phyloP scores from a whole-genome alignment of 805 yeast species.

The Suhomyces sp. region DNA sequence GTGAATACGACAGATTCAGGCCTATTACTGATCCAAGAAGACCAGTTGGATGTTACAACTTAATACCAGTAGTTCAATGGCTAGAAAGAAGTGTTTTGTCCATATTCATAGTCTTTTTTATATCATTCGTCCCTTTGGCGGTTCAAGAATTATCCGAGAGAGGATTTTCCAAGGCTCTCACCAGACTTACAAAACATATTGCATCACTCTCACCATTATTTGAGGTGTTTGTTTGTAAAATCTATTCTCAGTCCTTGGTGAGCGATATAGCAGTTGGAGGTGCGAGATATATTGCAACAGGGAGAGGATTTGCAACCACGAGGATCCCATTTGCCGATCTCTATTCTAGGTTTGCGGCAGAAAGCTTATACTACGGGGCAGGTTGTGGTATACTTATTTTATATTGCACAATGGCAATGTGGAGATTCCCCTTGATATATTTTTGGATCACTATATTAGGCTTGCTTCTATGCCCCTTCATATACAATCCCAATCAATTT shows the following conservation, averaged over 20 bases:
- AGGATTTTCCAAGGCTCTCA: constrained; percentile 67
- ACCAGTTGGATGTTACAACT: constrained; percentile 70
- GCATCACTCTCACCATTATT: constrained; percentile 72
- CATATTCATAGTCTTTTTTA: constrained; percentile 68
- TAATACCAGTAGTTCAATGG: constrained; percentile 74
- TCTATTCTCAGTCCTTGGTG: constrained; percentile 67
- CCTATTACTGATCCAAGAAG: constrained; percentile 60
- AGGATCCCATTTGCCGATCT: constrained; percentile 64
- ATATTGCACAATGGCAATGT: constrained; percentile 58
- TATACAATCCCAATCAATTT: constrained; percentile 78
- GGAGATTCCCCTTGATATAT: constrained; percentile 59
- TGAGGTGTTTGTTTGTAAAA: constrained; percentile 75
- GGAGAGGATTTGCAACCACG: constrained; percentile 77
- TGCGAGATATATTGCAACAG: constrained; percentile 79
- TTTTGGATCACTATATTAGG: constrained; percentile 72
- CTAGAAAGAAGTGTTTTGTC: constrained; percentile 69
- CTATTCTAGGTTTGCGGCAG: constrained; percentile 64
- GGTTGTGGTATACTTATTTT: constrained; percentile 49
- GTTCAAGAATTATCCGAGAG: constrained; percentile 77
- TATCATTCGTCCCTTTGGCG: constrained; percentile 70
- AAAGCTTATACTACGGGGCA: constrained; percentile 64
- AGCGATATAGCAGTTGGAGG: constrained; percentile 75
- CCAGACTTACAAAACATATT: constrained; percentile 64
- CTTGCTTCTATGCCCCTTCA: constrained; percentile 65
- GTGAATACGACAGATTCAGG: constrained; percentile 55